Percentiles rank a stretch among this genome's conserved stretches.
phyloP scores from a whole-genome alignment of 2,329 filamentous ascomycete species.

The Bimuria novae-zelandiae region DNA sequence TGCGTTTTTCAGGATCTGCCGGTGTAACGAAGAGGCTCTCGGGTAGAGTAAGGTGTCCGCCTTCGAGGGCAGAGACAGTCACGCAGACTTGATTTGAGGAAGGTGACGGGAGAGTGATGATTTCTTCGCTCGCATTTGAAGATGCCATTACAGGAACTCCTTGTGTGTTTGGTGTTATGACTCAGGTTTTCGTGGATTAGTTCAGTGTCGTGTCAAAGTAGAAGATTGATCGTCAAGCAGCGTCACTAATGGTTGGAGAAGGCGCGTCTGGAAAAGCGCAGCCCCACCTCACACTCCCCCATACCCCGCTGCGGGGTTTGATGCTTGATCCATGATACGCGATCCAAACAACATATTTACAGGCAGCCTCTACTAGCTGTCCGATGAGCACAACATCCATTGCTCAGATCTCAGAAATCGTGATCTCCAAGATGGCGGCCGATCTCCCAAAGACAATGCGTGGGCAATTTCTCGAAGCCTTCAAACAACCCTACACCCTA shows the following conservation, averaged over 20 bases:
- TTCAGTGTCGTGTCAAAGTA: no score
- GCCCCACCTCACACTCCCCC: slow-evolving; percentile 25
- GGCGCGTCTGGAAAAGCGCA: slow-evolving; percentile 5
- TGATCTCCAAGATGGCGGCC: slow-evolving; percentile 17
- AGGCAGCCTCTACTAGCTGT: background rate
- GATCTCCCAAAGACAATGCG: slow-evolving; percentile 40
- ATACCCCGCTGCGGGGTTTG: slow-evolving; percentile 36
- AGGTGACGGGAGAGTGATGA: slow-evolving; percentile 28
- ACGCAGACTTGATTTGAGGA: slow-evolving; percentile 32
- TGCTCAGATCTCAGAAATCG: background rate
- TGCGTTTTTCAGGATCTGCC: slow-evolving; percentile 49
- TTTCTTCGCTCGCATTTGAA: slow-evolving; percentile 1
- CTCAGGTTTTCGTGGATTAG: background rate
- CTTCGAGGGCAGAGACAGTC: slow-evolving; percentile 37
- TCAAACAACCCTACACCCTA: slow-evolving; percentile 51
- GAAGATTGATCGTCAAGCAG: no score
- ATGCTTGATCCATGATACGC: background rate
- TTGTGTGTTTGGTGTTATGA: background rate
- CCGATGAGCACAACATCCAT: background rate
- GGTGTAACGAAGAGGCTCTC: slow-evolving; percentile 54
- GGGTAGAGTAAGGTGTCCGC: slow-evolving; percentile 52
- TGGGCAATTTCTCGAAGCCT: slow-evolving; percentile 49
- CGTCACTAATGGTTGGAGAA: no score
- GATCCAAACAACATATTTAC: background rate
- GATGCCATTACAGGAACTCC: slow-evolving; percentile 4